Percentiles rank a stretch among this genome's conserved stretches.
phyloP scores from a whole-genome alignment of 1,139 yeast species.

The Pichia sp. region DNA sequence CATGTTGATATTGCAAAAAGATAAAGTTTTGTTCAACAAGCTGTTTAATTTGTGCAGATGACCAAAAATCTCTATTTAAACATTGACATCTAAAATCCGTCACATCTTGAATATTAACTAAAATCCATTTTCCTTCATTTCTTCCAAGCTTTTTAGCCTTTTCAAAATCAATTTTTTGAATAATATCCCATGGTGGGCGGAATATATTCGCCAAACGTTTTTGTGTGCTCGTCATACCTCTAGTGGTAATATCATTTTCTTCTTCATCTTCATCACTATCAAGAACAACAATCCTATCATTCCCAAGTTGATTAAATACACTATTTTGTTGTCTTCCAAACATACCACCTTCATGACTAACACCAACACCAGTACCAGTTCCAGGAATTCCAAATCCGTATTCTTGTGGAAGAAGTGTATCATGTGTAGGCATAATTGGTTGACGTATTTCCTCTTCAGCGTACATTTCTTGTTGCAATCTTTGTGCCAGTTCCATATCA shows the following conservation, averaged over 20 bases:
- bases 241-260: neutral
- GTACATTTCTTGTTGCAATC: slow-evolving; percentile 63
- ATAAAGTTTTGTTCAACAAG: slow-evolving; percentile 63
- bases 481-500: slow-evolving; percentile 59
- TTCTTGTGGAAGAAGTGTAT: slow-evolving; percentile 45
- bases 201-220: slow-evolving; percentile 72
- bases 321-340: slow-evolving; percentile 40
- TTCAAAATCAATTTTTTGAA: slow-evolving; percentile 60
- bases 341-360: slow-evolving; percentile 28
- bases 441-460: slow-evolving; percentile 61
- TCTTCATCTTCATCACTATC: slow-evolving; percentile 24
- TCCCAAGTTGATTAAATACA: slow-evolving; percentile 45
- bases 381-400: slow-evolving; percentile 11
- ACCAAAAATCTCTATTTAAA: slow-evolving; percentile 91
- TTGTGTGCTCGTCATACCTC: slow-evolving; percentile 49
- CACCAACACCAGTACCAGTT: neutral
- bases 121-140: slow-evolving; percentile 65
- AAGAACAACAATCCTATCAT: slow-evolving; percentile 23
- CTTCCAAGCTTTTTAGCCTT: slow-evolving; percentile 67
- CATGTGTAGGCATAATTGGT: slow-evolving; percentile 75
- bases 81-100: slow-evolving; percentile 85
- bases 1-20: slow-evolving; percentile 75
- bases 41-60: slow-evolving; percentile 58
- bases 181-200: slow-evolving; percentile 90
- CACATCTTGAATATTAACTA: slow-evolving; percentile 81